These are phyloP conservation scores for Cenchrus americanus DNA, from an alignment of 176 grass and related monocot species.

Conservation along the genomic window DNA sequence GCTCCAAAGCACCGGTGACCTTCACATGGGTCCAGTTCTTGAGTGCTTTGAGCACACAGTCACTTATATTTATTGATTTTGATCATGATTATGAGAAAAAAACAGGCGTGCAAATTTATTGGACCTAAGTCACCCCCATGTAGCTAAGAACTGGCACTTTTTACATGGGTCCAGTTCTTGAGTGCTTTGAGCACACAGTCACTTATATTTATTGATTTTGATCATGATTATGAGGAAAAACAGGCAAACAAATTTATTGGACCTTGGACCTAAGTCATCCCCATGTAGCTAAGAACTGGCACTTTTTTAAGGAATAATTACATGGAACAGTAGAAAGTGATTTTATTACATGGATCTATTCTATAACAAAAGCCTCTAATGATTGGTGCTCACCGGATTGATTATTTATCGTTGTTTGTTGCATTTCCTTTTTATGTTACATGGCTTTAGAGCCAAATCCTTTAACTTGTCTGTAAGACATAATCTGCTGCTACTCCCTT, in stretches of 20 bases:
- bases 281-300: neutral
- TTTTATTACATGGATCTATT: constrained; percentile 11
- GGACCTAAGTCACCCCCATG: neutral
- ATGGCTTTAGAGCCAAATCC: neutral
- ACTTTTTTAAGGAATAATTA: neutral
- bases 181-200: constrained; percentile 8
- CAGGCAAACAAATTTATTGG: neutral
- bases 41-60: constrained; percentile 9
- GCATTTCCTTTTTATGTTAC: constrained; percentile 16
- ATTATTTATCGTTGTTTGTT: neutral
- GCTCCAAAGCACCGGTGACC: constrained; percentile 2
- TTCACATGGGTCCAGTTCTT: constrained; percentile 9
- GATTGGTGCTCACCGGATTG: neutral
- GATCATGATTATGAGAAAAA: constrained; percentile 27
- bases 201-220: constrained; percentile 1
- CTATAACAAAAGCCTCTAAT: constrained; percentile 1
- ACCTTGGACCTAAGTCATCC: constrained; percentile 2
- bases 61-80: neutral
- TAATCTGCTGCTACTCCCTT: too few relatives aligned
- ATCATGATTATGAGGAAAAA: constrained; percentile 19
- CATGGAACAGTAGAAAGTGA: constrained; percentile 11
- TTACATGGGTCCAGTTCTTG: constrained; percentile 10
- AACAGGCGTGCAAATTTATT: neutral
- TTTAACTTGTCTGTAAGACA: neutral
- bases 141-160: neutral